These are phyloP conservation scores for Populus tomentosa DNA, from an alignment of 441 rosid species.

Conservation along the genomic window DNA sequence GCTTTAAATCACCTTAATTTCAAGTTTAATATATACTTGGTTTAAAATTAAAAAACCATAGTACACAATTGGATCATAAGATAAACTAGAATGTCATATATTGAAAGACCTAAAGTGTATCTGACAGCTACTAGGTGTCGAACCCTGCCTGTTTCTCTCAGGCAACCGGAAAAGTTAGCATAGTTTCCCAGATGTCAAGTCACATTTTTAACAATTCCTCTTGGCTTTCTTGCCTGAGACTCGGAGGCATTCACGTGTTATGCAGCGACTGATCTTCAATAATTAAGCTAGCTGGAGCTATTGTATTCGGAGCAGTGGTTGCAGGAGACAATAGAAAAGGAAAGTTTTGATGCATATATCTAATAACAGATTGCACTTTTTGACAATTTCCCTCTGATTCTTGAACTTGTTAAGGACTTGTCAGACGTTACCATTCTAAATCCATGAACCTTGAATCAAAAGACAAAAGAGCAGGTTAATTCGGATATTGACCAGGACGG, in stretches of 20 bases:
- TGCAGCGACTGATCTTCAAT: neutral
- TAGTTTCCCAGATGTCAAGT: neutral
- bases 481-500: neutral
- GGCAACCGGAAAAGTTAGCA: neutral
- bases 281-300: neutral
- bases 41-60: neutral
- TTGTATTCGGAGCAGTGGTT: neutral
- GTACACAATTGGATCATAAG: neutral
- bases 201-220: neutral
- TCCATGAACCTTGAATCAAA: neutral
- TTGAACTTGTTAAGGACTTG: neutral
- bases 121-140: neutral
- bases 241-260: neutral
- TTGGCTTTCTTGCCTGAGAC: neutral
- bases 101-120: neutral
- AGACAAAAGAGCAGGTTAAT: neutral
- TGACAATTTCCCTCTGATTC: neutral
- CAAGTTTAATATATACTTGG: neutral
- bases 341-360: neutral
- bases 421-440: neutral
- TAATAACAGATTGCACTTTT: neutral
- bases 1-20: neutral
- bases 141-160: neutral
- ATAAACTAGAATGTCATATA: neutral
- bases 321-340: neutral